Base-by-base conservation (phyloP, 176 grass and related monocot genomes). In the Carex cristatella region DNA sequence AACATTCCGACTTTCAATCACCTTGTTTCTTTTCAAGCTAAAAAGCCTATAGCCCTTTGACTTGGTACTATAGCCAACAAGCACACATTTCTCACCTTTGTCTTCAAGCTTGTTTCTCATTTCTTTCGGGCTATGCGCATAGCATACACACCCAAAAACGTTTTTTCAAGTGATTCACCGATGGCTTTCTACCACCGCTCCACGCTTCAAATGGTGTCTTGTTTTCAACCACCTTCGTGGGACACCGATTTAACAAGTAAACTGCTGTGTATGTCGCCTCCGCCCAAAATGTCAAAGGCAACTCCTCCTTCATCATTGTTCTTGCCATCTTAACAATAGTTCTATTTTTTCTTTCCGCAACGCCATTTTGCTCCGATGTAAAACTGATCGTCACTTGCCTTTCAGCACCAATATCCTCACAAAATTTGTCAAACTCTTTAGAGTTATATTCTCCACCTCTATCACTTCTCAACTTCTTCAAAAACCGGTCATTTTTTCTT, bases 1-100 rank as follows among this genome's bases (percentile, higher is more conserved):
- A 13, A 81, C 63, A 86, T 86, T 48, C 10, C 76, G 27, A 67
- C 76, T 86, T 10, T 80, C 27, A 10, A 46, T 57, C 5, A 86
- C 9, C 0, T 81, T 86, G 23, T 85, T 74, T 37, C 40, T 70
- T 19, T 56, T 18, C 10, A 66, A 79, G 56, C 67, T 46, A 40
- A 46, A 81, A 5, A 72, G 4, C 58, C 15, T 80, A 71, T 86
- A 81, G 7, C 28, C 85, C 15, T 86, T 86, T 33, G 46, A 38
- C 60, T 71, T 27, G 9, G n/a, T n/a, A 55, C 85, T 81, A 60
- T 81, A 81, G 2, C 76, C 75, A 5, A 86, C 19, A 12, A 86
- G 81, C 0, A 81, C 53, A 15, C 63, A 72, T 59, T 80, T 70
- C 32, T 68, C 11, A 38, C 23, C 10, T 57, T 75, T 85, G 7